These are phyloP conservation scores for Pyrus betulifolia DNA, from an alignment of 306 rosid species.

Conservation along the genomic window DNA sequence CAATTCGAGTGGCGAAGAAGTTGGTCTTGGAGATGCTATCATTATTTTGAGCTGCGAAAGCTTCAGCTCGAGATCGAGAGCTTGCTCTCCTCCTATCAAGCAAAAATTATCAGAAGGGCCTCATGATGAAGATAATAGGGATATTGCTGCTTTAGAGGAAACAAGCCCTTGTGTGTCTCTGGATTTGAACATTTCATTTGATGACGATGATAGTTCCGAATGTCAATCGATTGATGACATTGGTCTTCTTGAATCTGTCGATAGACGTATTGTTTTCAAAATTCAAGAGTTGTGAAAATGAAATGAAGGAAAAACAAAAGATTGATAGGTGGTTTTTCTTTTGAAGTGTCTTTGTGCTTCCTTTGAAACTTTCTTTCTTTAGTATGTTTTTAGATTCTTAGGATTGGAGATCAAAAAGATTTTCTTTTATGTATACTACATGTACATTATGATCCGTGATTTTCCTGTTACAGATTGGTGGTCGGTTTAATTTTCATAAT, in stretches of 20 bases:
- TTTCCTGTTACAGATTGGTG: constrained; percentile 3
- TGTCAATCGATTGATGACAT: constrained; percentile 52
- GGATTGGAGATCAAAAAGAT: constrained; percentile 18
- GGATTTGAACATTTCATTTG: constrained; percentile 89
- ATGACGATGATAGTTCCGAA: constrained; percentile 27
- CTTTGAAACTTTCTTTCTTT: constrained; percentile 25
- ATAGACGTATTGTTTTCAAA: constrained; percentile 67
- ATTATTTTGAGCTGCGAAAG: constrained; percentile 72
- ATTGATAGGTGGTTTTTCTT: constrained; percentile 5
- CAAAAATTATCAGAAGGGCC: constrained; percentile 23
- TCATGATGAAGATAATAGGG: constrained; percentile 14
- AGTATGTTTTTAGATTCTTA: constrained; percentile 30
- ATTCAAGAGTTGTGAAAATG: constrained; percentile 41
- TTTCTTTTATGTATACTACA: constrained; percentile 28
- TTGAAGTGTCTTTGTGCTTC: constrained; percentile 1
- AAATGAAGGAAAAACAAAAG: neutral
- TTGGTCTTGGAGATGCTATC: constrained; percentile 61
- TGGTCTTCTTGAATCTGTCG: constrained; percentile 79
- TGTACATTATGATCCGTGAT: constrained; percentile 29
- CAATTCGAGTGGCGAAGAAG: constrained; percentile 56
- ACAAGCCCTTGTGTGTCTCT: constrained; percentile 48
- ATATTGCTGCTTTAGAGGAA: constrained; percentile 23
- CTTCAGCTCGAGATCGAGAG: constrained; percentile 77
- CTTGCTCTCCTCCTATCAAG: constrained; percentile 59
- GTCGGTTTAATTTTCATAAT: neutral